phyloP scores from a whole-genome alignment of 495 filamentous ascomycete genomes.

The Glarea lozoyensis region DNA sequence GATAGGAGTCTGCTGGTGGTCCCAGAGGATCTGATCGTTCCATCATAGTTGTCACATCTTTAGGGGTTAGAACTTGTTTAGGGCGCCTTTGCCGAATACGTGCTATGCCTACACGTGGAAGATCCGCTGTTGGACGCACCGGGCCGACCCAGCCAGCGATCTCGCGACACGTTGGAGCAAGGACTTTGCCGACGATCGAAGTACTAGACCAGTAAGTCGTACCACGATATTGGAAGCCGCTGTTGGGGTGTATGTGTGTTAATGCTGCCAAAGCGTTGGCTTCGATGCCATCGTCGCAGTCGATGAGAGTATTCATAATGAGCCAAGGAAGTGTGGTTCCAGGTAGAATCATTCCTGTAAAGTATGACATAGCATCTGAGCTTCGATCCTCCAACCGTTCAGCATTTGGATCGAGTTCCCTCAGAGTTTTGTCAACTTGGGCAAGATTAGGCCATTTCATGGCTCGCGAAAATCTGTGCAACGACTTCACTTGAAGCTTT shows the following conservation, averaged over 20 bases:
- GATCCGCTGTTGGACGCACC: conserved; percentile 49
- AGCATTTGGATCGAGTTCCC: conserved; percentile 41
- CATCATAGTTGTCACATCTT: conserved; percentile 49
- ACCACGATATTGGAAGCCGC: conserved; percentile 63
- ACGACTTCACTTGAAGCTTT: conserved; percentile 51
- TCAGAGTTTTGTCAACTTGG: conserved; percentile 49
- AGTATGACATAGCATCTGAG: conserved; percentile 63
- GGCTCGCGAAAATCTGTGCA: conserved; percentile 55
- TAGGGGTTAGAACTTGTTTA: conserved; percentile 34
- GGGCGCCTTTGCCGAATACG: conserved; percentile 45
- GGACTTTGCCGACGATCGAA: conserved; percentile 64
- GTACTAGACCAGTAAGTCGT: conserved; percentile 63
- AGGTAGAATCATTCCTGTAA: conserved; percentile 59
- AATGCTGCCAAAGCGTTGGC: conserved; percentile 46
- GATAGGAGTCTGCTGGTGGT: conserved; percentile 44
- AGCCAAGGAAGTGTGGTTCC: conserved; percentile 62
- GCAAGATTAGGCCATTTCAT: conserved; percentile 68
- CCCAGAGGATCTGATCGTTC: conserved; percentile 58
- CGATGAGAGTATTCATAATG: conserved; percentile 63
- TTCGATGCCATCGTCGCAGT: conserved; percentile 58
- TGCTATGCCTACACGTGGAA: conserved; percentile 53
- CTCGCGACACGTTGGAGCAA: conserved; percentile 64
- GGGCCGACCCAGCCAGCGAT: conserved; percentile 65
- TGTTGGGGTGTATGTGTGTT: conserved; percentile 49
- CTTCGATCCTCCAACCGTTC: conserved; percentile 48